Percentiles rank a stretch among this genome's conserved stretches.
phyloP scores from a whole-genome alignment of 768 basidiomycete genomes.

The Boletus sp. region DNA sequence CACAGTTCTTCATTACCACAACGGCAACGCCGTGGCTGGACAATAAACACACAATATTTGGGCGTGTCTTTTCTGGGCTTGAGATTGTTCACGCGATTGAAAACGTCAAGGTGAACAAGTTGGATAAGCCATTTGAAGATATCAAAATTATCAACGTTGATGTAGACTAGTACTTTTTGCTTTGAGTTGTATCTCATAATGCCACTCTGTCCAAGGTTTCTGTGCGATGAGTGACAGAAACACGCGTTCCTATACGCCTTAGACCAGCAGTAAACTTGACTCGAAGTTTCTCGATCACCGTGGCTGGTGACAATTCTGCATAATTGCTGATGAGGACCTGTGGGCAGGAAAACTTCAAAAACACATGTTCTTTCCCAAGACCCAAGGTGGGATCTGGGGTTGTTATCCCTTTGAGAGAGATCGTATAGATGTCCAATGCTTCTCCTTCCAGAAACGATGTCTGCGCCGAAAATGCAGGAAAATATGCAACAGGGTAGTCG shows the following conservation, averaged over 20 bases:
- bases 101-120: slow-evolving; percentile 80
- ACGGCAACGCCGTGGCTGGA: slow-evolving; percentile 93
- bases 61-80: slow-evolving; percentile 79
- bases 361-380: slow-evolving; percentile 27
- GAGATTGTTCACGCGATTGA: slow-evolving; percentile 92
- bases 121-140: slow-evolving; percentile 89
- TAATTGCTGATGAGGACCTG: slow-evolving; percentile 15
- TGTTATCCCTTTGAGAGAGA: slow-evolving; percentile 8
- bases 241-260: slow-evolving; percentile 14
- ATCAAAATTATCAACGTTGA: slow-evolving; percentile 85
- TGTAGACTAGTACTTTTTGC: slow-evolving; percentile 48
- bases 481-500: slow-evolving; percentile 59
- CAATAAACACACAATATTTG: slow-evolving; percentile 90
- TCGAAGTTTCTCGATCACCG: slow-evolving; percentile 31
- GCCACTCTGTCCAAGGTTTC: slow-evolving; percentile 47
- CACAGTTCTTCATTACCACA: slow-evolving; percentile 98
- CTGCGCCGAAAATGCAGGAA: slow-evolving; percentile 40
- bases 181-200: slow-evolving; percentile 31
- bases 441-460: slow-evolving; percentile 43
- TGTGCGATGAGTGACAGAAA: slow-evolving; percentile 30
- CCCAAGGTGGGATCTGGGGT: not conserved
- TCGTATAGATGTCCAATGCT: slow-evolving; percentile 49
- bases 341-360: slow-evolving; percentile 62
- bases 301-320: slow-evolving; percentile 13
- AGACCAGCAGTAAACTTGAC: slow-evolving; percentile 36